Evolutionary conservation across 2,329 filamentous ascomycete genomes (phyloP).

Genomic region (Penicillium sp.): DNA sequence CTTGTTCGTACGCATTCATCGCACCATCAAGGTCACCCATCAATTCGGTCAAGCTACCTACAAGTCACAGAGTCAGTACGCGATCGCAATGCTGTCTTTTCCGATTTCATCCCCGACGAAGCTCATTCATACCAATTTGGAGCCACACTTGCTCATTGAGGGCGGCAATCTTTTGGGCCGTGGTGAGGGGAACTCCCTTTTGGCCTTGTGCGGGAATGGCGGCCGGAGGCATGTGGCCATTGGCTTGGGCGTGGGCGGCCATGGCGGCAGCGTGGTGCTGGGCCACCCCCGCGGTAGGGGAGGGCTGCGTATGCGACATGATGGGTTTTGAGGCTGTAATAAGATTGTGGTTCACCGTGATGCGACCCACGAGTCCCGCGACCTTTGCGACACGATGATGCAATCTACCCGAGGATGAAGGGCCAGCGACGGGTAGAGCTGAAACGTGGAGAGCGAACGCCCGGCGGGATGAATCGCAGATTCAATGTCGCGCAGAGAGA

Average conservation of each 20-base stretch:
- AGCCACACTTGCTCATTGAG: slow-evolving; percentile 92
- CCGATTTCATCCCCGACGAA: neutral
- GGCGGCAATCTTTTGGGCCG: slow-evolving; percentile 75
- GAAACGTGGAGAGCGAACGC: slow-evolving; percentile 2
- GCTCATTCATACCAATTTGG: slow-evolving; percentile 75
- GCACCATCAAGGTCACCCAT: slow-evolving; percentile 89
- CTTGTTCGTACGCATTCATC: slow-evolving; percentile 87
- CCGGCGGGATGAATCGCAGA: neutral
- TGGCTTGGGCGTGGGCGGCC: slow-evolving; percentile 42
- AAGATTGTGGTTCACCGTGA: slow-evolving; percentile 27
- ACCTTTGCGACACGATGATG: slow-evolving; percentile 43
- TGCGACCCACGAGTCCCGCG: slow-evolving; percentile 21
- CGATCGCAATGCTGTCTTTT: neutral
- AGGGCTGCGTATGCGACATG: slow-evolving; percentile 82
- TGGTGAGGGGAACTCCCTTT: slow-evolving; percentile 64
- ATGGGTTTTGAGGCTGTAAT: slow-evolving; percentile 26
- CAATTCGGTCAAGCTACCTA: slow-evolving; percentile 84
- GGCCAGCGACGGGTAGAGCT: neutral
- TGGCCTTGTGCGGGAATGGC: slow-evolving; percentile 59
- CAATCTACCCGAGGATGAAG: slow-evolving; percentile 28
- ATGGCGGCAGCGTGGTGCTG: slow-evolving; percentile 59
- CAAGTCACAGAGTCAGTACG: slow-evolving; percentile 24
- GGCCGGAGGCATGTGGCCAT: slow-evolving; percentile 61
- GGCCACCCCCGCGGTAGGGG: slow-evolving; percentile 76
- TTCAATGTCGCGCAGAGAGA: slow-evolving; percentile 1